A percentile compares a stretch with the other conserved stretches of the same genome.
phyloP scores from a whole-genome alignment of 805 yeast species.

The Candida chilensis region DNA sequence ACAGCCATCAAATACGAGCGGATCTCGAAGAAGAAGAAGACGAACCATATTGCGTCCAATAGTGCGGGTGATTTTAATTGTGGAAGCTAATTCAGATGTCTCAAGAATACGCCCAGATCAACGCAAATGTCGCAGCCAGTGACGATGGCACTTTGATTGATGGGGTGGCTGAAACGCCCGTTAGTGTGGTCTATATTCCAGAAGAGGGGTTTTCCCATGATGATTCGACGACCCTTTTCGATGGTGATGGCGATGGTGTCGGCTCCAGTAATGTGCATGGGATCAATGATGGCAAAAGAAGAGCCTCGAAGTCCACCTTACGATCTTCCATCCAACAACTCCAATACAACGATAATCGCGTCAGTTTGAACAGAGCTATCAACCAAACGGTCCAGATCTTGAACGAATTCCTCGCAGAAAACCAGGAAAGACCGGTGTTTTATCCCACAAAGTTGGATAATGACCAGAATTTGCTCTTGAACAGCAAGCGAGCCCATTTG shows the following conservation, averaged over 20 bases:
- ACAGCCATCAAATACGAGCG: too few relatives aligned
- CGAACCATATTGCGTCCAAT: too few relatives aligned
- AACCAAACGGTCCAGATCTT: slow-evolving; percentile 42
- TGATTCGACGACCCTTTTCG: slow-evolving; percentile 18
- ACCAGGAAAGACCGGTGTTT: slow-evolving; percentile 49
- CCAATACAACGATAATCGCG: slow-evolving; percentile 66
- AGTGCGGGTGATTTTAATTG: too few relatives aligned
- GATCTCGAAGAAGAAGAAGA: too few relatives aligned
- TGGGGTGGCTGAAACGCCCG: slow-evolving; percentile 6
- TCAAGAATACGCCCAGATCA: too few relatives aligned
- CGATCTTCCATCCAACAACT: slow-evolving; percentile 67
- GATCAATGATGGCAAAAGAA: slow-evolving; percentile 1
- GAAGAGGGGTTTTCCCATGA: slow-evolving; percentile 19
- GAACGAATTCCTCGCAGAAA: slow-evolving; percentile 43
- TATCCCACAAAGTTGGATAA: slow-evolving; percentile 41
- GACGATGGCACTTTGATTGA: slow-evolving; percentile 1
- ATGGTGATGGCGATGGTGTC: slow-evolving; percentile 15
- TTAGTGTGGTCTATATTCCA: slow-evolving; percentile 18
- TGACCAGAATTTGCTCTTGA: slow-evolving; percentile 18
- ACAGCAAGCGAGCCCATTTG: slow-evolving; percentile 40
- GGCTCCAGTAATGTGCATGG: slow-evolving; percentile 5
- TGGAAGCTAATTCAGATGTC: too few relatives aligned
- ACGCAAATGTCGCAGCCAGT: too few relatives aligned
- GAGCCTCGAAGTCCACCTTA: background rate
- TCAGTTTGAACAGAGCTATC: slow-evolving; percentile 55